A percentile compares a stretch with the other conserved stretches of the same genome.
Conservation (phyloP, 768 basidiomycete genomes). For the Xerocomus spinulosus region DNA sequence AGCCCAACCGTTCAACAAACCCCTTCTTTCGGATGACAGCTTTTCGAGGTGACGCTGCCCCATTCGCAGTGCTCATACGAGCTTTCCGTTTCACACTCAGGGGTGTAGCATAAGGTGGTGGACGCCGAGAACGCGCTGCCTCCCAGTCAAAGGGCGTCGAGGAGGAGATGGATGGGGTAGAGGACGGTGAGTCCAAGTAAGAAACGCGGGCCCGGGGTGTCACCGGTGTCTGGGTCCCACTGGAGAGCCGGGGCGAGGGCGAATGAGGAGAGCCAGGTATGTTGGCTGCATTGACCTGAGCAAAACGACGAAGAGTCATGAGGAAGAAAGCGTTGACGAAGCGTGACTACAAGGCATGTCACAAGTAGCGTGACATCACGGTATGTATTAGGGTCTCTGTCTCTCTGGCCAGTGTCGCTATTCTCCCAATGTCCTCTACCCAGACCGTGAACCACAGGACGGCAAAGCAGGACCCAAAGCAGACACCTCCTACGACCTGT, state of each 20-base stretch:
- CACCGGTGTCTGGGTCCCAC: constrained; percentile 39
- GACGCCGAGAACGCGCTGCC: constrained; percentile 63
- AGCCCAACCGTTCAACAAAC: constrained; percentile 52
- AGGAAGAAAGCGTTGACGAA: constrained; percentile 2
- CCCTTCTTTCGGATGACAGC: constrained; percentile 59
- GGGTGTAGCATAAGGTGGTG: constrained; percentile 71
- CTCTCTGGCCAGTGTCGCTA: constrained; percentile 19
- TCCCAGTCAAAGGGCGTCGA: constrained; percentile 85
- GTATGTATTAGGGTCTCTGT: constrained; percentile 16
- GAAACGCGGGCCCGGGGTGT: constrained; percentile 48
- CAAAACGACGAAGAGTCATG: constrained; percentile 58
- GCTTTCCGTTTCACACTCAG: constrained; percentile 41
- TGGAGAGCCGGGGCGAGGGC: constrained; percentile 30
- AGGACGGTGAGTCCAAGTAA: constrained; percentile 54
- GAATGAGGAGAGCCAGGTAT: constrained; percentile 38
- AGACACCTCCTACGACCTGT: constrained; percentile 59
- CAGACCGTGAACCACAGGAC: constrained; percentile 56
- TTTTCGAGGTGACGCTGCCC: constrained; percentile 40
- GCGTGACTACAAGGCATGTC: constrained; percentile 24
- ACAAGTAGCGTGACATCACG: constrained; percentile 29
- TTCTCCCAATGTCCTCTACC: constrained; percentile 28
- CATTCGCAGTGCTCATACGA: constrained; percentile 33
- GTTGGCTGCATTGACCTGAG: constrained; percentile 44
- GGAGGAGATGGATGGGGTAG: constrained; percentile 70
- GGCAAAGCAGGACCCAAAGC: constrained; percentile 52